phyloP scores from a whole-genome alignment of 2,329 filamentous ascomycete genomes.

The Penicillium paneum region DNA sequence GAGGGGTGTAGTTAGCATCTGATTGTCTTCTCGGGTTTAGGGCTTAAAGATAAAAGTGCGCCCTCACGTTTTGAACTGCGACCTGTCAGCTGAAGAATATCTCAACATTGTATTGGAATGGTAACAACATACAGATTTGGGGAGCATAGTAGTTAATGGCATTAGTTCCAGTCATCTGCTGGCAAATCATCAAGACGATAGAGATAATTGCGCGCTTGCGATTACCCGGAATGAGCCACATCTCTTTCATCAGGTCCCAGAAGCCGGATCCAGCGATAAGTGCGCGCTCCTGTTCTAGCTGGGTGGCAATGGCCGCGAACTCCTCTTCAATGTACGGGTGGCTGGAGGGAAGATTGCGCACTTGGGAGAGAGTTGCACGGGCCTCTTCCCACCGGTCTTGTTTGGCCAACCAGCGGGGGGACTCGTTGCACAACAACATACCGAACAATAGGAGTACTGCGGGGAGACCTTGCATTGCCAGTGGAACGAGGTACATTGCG shows the following conservation, averaged over 20 bases:
- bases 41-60: no score
- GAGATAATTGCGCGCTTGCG: constrained; percentile 55
- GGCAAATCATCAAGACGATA: constrained; percentile 53
- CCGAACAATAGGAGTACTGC: constrained; percentile 58
- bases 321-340: constrained; percentile 59
- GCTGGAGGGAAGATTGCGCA: constrained; percentile 54
- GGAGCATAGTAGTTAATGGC: constrained; percentile 68
- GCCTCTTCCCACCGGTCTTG: constrained; percentile 67
- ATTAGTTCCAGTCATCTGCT: constrained; percentile 55
- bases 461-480: constrained; percentile 63
- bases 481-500: constrained; percentile 58
- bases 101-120: no score
- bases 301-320: constrained; percentile 58
- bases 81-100: constrained; percentile 3
- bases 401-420: constrained; percentile 65
- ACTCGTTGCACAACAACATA: constrained; percentile 64
- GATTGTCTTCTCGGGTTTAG: background rate
- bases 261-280: constrained; percentile 52
- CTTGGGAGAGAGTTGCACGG: constrained; percentile 52
- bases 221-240: constrained; percentile 57
- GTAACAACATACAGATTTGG: constrained; percentile 56
- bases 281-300: constrained; percentile 61
- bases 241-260: constrained; percentile 62
- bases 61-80: constrained; percentile 22
- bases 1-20: background rate